Conservation (phyloP, 495 filamentous ascomycete species). For the Daldinia concentrica region DNA sequence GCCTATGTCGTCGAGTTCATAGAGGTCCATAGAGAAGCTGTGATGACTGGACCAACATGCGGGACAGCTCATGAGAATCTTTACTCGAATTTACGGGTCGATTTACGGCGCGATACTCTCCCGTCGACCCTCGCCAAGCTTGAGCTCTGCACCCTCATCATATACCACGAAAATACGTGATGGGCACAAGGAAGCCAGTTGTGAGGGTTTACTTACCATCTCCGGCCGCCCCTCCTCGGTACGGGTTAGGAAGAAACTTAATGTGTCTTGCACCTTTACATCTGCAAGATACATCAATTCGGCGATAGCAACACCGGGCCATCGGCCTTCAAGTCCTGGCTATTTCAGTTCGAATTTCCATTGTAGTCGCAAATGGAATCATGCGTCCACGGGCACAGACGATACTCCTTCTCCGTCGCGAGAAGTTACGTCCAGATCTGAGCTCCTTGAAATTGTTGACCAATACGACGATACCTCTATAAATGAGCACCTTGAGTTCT, state of each 20-base stretch:
- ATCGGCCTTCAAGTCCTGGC: conserved; percentile 22
- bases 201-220: conserved; percentile 12
- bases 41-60: conserved; percentile 57
- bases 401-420: conserved; percentile 4
- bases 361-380: conserved; percentile 36
- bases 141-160: conserved; percentile 31
- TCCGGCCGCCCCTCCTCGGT: conserved; percentile 3
- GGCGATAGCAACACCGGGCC: conserved; percentile 29
- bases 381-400: conserved; percentile 7
- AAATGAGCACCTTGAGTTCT: conserved; percentile 56
- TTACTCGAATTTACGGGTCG: conserved; percentile 61
- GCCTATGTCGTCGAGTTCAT: conserved; percentile 29
- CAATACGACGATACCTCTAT: conserved; percentile 55
- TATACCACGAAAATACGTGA: conserved; percentile 23
- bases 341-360: conserved; percentile 25
- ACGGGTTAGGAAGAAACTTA: conserved; percentile 15
- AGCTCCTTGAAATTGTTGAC: conserved; percentile 60
- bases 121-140: conserved; percentile 50
- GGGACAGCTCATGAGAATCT: conserved; percentile 63
- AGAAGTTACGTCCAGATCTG: conserved; percentile 41
- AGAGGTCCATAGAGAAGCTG: conserved; percentile 44
- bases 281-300: conserved; percentile 24
- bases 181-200: conserved; percentile 12
- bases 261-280: not conserved
- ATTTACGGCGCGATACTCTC: conserved; percentile 60